Percentiles rank a stretch among this genome's conserved stretches.
These are phyloP conservation scores for Mimosa bimucronata DNA, from an alignment of 306 rosid species.

Conservation along the genomic window DNA sequence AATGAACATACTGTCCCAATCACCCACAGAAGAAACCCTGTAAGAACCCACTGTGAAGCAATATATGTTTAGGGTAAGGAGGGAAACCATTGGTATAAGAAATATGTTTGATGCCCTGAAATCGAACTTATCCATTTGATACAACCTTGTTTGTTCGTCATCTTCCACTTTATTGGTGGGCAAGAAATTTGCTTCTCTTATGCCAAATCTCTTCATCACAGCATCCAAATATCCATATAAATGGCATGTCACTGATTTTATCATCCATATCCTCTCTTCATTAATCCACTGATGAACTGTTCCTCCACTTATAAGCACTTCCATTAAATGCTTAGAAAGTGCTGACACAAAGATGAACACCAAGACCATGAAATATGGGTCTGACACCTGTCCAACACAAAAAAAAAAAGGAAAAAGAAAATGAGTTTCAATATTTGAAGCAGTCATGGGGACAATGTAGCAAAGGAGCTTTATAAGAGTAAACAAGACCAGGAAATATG, in stretches of 20 bases:
- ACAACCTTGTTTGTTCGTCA: slow-evolving; percentile 43
- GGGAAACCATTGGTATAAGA: slow-evolving; percentile 53
- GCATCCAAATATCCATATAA: slow-evolving; percentile 57
- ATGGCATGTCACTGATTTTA: slow-evolving; percentile 49
- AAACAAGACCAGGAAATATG: too few species aligned
- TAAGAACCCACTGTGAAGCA: slow-evolving; percentile 47
- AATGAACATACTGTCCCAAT: slow-evolving; percentile 41
- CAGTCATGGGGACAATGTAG: not conserved
- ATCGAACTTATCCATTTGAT: slow-evolving; percentile 58
- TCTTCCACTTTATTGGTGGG: slow-evolving; percentile 66
- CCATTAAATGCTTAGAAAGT: slow-evolving; percentile 39
- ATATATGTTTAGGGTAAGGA: slow-evolving; percentile 47
- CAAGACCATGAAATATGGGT: slow-evolving; percentile 42
- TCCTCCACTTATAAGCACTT: slow-evolving; percentile 56
- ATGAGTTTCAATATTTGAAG: not conserved
- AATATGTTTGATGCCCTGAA: slow-evolving; percentile 58
- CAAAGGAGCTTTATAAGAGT: not conserved
- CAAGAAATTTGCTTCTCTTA: slow-evolving; percentile 53
- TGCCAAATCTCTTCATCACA: slow-evolving; percentile 51
- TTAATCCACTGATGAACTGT: slow-evolving; percentile 46
- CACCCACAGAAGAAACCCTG: slow-evolving; percentile 41
- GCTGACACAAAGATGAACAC: slow-evolving; percentile 51
- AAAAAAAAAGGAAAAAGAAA: not conserved
- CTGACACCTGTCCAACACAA: slow-evolving; percentile 53
- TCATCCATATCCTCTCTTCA: slow-evolving; percentile 76